Evolutionary conservation across 2,329 filamentous ascomycete species (phyloP).

Genomic region (Diaporthe capsici): DNA sequence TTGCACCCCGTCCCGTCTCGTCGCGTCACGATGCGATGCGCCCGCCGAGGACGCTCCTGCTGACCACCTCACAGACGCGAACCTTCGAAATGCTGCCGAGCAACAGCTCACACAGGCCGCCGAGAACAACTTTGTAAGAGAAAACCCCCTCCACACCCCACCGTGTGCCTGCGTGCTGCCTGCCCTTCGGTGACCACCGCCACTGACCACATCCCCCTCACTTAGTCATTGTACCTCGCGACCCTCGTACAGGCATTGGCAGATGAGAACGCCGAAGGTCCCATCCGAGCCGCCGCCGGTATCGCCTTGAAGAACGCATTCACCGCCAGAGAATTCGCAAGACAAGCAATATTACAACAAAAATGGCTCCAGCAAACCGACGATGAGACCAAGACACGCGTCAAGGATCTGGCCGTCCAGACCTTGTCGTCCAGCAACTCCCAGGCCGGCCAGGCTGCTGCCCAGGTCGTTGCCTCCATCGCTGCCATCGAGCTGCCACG

Average conservation of each 20-base stretch:
- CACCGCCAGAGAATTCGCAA: conserved; percentile 88
- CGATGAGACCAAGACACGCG: conserved; percentile 83
- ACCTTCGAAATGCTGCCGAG: conserved; percentile 91
- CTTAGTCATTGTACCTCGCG: conserved; percentile 89
- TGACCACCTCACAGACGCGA: conserved; percentile 77
- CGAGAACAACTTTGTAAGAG: conserved; percentile 90
- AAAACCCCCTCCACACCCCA: conserved; percentile 43
- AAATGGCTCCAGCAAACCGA: conserved; percentile 93
- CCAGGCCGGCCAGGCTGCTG: conserved; percentile 89
- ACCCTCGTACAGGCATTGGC: conserved; percentile 95
- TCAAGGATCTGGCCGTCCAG: conserved; percentile 92
- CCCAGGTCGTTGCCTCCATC: conserved; percentile 95
- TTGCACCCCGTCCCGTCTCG: conserved; percentile 40
- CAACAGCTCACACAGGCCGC: conserved; percentile 93
- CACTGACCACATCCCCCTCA: conserved; percentile 35
- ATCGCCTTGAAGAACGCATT: conserved; percentile 99
- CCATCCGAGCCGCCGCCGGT: conserved; percentile 94
- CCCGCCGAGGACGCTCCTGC: conserved; percentile 42
- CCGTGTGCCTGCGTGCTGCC: not conserved
- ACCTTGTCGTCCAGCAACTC: conserved; percentile 85
- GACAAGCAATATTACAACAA: conserved; percentile 89
- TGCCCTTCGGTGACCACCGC: conserved; percentile 36
- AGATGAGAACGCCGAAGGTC: conserved; percentile 85
- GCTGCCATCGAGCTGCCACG: conserved; percentile 94
- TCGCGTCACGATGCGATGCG: conserved; percentile 40